A percentile compares a stretch with the other conserved stretches of the same genome.
phyloP scores from a whole-genome alignment of 768 basidiomycete species.

The Kwoniella europaea region DNA sequence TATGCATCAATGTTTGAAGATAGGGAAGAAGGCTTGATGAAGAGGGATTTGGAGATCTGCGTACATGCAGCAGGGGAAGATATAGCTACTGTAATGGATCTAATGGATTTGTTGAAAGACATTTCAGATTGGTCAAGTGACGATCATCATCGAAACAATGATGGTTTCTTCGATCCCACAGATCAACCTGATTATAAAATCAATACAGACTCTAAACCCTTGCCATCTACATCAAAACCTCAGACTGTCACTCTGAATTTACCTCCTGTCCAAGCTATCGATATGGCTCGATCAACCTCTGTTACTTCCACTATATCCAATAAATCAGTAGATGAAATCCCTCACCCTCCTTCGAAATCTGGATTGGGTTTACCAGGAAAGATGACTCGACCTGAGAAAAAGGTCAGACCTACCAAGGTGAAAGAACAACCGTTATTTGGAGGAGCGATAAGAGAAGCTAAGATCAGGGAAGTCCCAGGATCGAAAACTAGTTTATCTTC shows the following conservation, averaged over 20 bases:
- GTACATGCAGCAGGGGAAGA: constrained; percentile 43
- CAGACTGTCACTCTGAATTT: not conserved
- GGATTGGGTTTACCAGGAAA: too few relatives aligned
- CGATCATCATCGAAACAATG: constrained; percentile 25
- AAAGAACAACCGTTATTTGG: constrained; percentile 11
- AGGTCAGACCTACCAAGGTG: constrained; percentile 1
- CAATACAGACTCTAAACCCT: not conserved
- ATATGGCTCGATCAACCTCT: constrained; percentile 11
- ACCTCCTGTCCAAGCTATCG: constrained; percentile 6
- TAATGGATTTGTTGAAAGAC: constrained; percentile 49
- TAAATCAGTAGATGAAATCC: not conserved
- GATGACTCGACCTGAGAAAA: constrained; percentile 18
- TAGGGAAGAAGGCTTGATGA: not conserved
- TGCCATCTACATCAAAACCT: not conserved
- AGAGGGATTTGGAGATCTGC: constrained; percentile 47
- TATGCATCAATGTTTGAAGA: constrained; percentile 34
- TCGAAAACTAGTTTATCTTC: constrained; percentile 25
- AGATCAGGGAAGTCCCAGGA: constrained; percentile 33
- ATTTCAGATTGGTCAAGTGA: constrained; percentile 42
- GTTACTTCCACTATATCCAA: constrained; percentile 10
- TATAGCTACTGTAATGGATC: constrained; percentile 49
- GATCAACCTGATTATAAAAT: constrained; percentile 17
- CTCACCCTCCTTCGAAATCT: too few relatives aligned
- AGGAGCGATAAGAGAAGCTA: constrained; percentile 22
- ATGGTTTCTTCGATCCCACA: constrained; percentile 23